Evolutionary conservation across 192 early-diverging fungal species (phyloP).

Genomic region (Dissophora globulifera): DNA sequence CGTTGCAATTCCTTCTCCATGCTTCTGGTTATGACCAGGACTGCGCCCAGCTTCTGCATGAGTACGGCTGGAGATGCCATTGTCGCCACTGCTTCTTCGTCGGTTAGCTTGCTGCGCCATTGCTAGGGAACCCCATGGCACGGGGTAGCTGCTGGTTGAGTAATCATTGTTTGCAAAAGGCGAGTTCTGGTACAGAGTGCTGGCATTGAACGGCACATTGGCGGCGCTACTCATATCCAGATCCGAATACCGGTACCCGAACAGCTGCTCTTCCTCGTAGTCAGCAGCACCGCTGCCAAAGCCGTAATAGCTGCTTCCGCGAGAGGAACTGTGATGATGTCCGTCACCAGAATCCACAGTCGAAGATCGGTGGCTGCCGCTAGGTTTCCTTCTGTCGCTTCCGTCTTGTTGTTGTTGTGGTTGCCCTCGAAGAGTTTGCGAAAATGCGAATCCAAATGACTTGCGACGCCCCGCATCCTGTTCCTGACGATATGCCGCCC

Average conservation of each 20-base stretch:
- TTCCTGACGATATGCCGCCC: not conserved
- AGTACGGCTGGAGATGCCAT: not conserved
- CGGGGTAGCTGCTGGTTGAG: not conserved
- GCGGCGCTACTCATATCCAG: slow-evolving; percentile 34
- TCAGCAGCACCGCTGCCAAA: slow-evolving; percentile 1
- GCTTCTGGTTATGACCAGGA: not conserved
- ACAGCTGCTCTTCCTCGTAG: slow-evolving; percentile 19
- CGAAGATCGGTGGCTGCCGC: too few relatives aligned
- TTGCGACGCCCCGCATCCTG: slow-evolving; percentile 13
- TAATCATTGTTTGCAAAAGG: slow-evolving; percentile 31
- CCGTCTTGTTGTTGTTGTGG: not conserved
- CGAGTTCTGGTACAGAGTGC: slow-evolving; percentile 32
- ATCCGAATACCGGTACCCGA: slow-evolving; percentile 30
- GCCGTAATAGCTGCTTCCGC: not conserved
- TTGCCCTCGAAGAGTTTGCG: not conserved
- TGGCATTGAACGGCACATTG: slow-evolving; percentile 15
- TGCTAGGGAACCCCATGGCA: not conserved
- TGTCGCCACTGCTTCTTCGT: not conserved
- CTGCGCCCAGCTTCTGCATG: too few relatives aligned
- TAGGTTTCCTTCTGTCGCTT: not conserved
- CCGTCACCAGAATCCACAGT: too few relatives aligned
- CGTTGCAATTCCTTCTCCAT: not conserved
- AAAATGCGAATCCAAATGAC: slow-evolving; percentile 22
- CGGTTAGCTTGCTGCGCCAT: too few relatives aligned
- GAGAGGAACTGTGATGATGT: too few relatives aligned